Conservation (phyloP, 495 filamentous ascomycete species). For the Tuber borchii region DNA sequence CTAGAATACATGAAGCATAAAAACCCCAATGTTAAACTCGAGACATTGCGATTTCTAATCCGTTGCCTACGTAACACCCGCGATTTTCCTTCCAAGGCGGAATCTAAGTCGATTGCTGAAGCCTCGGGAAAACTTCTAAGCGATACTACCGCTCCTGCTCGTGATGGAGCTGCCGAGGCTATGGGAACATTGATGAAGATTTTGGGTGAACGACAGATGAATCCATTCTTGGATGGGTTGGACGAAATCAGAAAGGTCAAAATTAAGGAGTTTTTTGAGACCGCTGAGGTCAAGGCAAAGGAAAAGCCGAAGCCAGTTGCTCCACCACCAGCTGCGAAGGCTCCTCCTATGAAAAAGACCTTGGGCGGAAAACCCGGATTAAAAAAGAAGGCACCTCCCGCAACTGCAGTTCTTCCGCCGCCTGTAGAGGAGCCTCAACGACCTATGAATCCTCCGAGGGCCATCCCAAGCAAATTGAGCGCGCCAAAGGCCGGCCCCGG, state of each 20-base stretch:
- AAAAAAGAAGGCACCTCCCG: constrained; percentile 48
- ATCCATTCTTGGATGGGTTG: constrained; percentile 83
- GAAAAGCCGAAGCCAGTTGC: constrained; percentile 83
- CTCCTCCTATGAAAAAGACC: constrained; percentile 49
- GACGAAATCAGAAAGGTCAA: constrained; percentile 95
- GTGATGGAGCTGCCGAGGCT: constrained; percentile 82
- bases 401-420: constrained; percentile 49
- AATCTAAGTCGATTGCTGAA: constrained; percentile 79
- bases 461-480: constrained; percentile 54
- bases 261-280: constrained; percentile 89
- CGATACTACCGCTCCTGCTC: constrained; percentile 74
- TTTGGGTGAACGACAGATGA: constrained; percentile 94
- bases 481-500: constrained; percentile 58
- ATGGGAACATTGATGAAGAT: constrained; percentile 98
- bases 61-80: constrained; percentile 77
- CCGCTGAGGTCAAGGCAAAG: constrained; percentile 91
- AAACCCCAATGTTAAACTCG: constrained; percentile 94
- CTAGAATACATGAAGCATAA: constrained; percentile 81
- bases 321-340: constrained; percentile 59
- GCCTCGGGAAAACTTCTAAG: constrained; percentile 78
- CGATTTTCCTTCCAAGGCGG: constrained; percentile 72
- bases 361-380: constrained; percentile 45
- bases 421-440: constrained; percentile 44
- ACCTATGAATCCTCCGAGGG: constrained; percentile 49
- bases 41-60: constrained; percentile 83